A percentile compares a stretch with the other conserved stretches of the same genome.
Conservation (phyloP, 768 basidiomycete genomes). For the Suillus subalutaceus region DNA sequence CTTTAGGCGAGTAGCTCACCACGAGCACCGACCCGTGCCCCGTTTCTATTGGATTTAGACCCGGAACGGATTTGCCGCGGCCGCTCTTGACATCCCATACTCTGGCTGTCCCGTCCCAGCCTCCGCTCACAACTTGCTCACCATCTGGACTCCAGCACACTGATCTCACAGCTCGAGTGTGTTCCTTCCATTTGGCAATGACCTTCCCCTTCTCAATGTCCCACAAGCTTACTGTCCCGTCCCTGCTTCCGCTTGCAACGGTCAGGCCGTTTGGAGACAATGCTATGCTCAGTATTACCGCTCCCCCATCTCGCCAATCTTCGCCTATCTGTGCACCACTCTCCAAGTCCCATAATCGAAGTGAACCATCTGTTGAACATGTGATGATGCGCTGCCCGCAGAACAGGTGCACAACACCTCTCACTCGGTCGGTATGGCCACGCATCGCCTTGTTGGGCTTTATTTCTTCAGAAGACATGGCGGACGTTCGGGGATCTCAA, state of each 20-base stretch:
- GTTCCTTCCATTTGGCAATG: background rate
- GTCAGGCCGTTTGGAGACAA: background rate
- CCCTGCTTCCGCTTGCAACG: background rate
- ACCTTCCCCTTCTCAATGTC: background rate
- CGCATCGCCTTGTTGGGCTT: background rate
- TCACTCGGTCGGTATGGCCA: background rate
- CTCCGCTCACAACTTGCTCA: background rate
- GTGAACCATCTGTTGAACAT: background rate
- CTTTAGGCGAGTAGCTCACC: background rate
- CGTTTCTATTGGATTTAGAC: background rate
- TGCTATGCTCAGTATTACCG: background rate
- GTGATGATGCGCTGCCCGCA: constrained; percentile 10
- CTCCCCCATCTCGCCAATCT: background rate
- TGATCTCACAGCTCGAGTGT: background rate
- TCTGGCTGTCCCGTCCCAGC: background rate
- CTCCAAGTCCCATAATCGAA: no score
- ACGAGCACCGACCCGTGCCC: background rate
- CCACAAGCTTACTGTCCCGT: background rate
- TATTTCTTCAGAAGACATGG: background rate
- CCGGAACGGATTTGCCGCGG: background rate
- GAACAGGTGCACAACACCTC: background rate
- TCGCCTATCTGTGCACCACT: background rate
- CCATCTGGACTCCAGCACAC: background rate
- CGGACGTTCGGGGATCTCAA: background rate
- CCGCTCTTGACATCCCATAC: background rate